These are phyloP conservation scores for Cymbopogon flexuosus DNA, from an alignment of 202 grass and related monocot species.

Conservation along the genomic window DNA sequence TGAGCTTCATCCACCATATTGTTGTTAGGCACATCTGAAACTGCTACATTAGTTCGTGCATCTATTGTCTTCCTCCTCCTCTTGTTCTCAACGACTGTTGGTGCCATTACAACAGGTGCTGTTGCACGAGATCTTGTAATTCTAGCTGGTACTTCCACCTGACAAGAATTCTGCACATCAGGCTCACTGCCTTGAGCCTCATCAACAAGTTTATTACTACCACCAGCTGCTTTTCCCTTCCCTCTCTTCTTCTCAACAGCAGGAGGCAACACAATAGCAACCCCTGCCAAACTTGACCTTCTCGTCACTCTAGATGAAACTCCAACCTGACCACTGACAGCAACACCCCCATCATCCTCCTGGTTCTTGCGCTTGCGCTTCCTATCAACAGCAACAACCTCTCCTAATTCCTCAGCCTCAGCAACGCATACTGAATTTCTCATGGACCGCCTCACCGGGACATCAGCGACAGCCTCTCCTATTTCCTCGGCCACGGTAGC, in stretches of 20 bases:
- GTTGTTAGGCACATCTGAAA: neutral
- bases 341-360: neutral
- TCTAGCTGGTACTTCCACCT: conserved; percentile 12
- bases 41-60: neutral
- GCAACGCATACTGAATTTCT: neutral
- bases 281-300: neutral
- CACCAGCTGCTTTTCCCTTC: neutral
- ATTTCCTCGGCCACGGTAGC: no score
- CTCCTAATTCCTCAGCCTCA: neutral
- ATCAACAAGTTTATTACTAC: neutral
- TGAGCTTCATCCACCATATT: neutral
- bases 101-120: neutral
- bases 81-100: conserved; percentile 17
- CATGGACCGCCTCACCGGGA: no score
- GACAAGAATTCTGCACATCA: neutral
- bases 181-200: neutral
- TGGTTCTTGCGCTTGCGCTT: neutral
- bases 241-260: conserved; percentile 26
- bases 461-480: no score
- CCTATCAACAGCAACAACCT: neutral
- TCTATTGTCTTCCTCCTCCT: conserved; percentile 1
- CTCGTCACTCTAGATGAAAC: conserved; percentile 23
- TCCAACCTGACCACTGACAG: neutral
- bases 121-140: conserved; percentile 16
- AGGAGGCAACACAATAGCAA: neutral